Percentiles rank a stretch among this genome's conserved stretches.
Conservation (phyloP, 176 grass and related monocot species). For the Microstegium vimineum region DNA sequence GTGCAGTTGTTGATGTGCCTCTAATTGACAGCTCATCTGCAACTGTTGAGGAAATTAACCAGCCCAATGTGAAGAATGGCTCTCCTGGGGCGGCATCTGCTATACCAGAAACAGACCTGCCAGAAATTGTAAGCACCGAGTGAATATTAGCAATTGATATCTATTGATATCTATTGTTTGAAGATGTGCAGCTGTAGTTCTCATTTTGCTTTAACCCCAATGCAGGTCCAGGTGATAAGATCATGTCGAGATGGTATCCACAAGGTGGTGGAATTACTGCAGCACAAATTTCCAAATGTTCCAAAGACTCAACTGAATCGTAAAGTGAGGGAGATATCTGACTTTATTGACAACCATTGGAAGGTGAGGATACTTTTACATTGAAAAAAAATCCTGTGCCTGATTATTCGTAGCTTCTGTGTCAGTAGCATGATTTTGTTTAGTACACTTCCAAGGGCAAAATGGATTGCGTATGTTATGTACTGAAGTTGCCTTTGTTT, state of each 20-base stretch:
- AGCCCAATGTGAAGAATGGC: slow-evolving; percentile 36
- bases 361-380: slow-evolving; percentile 49
- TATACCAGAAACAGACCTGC: slow-evolving; percentile 56
- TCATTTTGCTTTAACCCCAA: slow-evolving; percentile 24
- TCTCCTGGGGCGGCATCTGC: slow-evolving; percentile 31
- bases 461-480: neutral
- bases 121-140: slow-evolving; percentile 77
- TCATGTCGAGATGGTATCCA: slow-evolving; percentile 72
- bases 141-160: neutral
- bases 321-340: slow-evolving; percentile 82
- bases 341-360: slow-evolving; percentile 81
- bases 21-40: slow-evolving; percentile 25
- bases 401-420: neutral
- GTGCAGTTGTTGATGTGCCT: slow-evolving; percentile 38
- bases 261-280: slow-evolving; percentile 74
- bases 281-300: slow-evolving; percentile 59
- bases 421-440: neutral
- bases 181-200: neutral
- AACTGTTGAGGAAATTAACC: slow-evolving; percentile 32
- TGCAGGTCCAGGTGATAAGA: slow-evolving; percentile 64
- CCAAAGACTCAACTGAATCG: slow-evolving; percentile 64
- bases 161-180: slow-evolving; percentile 3
- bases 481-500: slow-evolving; percentile 25
- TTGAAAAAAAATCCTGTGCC: neutral
- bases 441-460: neutral